phyloP scores from a whole-genome alignment of 1,284 basidiomycete species.

The Pseudozyma flocculosa region DNA sequence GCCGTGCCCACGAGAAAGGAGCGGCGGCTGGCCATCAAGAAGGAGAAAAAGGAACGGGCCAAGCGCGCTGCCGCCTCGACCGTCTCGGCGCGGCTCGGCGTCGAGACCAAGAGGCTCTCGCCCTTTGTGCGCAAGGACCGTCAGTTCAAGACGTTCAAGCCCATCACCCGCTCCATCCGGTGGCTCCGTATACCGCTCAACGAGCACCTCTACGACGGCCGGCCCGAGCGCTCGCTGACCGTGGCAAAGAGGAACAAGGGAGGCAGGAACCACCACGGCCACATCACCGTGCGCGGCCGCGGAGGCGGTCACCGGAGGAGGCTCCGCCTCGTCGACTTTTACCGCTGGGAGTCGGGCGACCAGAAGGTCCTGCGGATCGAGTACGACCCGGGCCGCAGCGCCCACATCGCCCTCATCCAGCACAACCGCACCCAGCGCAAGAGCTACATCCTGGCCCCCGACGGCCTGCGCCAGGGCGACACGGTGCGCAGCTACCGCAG shows the following conservation, averaged over 20 bases:
- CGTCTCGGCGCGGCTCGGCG: conserved; percentile 47
- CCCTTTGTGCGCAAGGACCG: conserved; percentile 54
- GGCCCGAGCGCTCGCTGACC: conserved; percentile 78
- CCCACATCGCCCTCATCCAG: conserved; percentile 81
- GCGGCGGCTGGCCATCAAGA: conserved; percentile 39
- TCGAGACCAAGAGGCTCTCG: conserved; percentile 34
- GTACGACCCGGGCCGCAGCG: conserved; percentile 90
- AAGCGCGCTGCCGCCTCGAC: conserved; percentile 29
- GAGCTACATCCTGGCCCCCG: conserved; percentile 88
- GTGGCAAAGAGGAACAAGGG: conserved; percentile 79
- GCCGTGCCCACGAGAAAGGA: conserved; percentile 31
- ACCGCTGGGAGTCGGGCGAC: conserved; percentile 69
- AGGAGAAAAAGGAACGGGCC: conserved; percentile 34
- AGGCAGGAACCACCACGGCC: conserved; percentile 77
- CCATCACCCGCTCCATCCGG: conserved; percentile 78
- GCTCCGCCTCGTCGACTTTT: conserved; percentile 84
- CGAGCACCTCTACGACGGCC: conserved; percentile 77
- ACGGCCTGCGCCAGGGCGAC: conserved; percentile 84
- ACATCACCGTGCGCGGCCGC: conserved; percentile 81
- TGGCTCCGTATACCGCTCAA: conserved; percentile 81
- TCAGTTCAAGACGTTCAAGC: conserved; percentile 84
- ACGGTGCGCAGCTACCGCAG: conserved; percentile 79
- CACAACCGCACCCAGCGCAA: conserved; percentile 64
- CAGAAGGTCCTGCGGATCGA: conserved; percentile 91
- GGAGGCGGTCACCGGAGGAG: conserved; percentile 90